Conservation (phyloP, 2,329 filamentous ascomycete species). For the Pseudopithomyces chartarum region DNA sequence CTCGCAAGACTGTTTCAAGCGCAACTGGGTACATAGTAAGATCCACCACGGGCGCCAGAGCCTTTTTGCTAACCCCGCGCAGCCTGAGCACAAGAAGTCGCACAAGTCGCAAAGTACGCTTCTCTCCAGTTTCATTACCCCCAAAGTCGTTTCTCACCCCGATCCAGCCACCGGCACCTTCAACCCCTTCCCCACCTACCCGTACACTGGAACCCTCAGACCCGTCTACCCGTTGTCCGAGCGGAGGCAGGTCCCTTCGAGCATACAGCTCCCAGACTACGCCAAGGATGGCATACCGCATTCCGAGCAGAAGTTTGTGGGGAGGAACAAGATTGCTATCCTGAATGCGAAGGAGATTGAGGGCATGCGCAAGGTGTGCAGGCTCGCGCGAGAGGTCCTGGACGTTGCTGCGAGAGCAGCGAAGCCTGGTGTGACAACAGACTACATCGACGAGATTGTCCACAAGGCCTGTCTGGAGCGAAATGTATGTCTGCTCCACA, state of each 20-base stretch:
- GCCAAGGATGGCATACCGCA: constrained; percentile 78
- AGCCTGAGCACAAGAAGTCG: constrained; percentile 81
- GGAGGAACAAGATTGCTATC: constrained; percentile 80
- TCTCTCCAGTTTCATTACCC: constrained; percentile 74
- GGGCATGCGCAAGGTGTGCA: constrained; percentile 91
- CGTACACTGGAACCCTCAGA: constrained; percentile 79
- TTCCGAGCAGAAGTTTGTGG: constrained; percentile 67
- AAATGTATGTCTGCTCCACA: constrained; percentile 66
- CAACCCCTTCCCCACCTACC: constrained; percentile 90
- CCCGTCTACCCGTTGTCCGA: constrained; percentile 70
- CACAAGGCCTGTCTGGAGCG: constrained; percentile 94
- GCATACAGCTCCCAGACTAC: constrained; percentile 86
- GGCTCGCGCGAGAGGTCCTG: constrained; percentile 84
- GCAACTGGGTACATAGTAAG: constrained; percentile 79
- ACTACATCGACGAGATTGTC: constrained; percentile 91
- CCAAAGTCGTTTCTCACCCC: constrained; percentile 87
- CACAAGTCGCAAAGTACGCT: constrained; percentile 81
- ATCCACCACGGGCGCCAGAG: constrained; percentile 11
- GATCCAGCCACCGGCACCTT: constrained; percentile 86
- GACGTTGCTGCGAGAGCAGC: constrained; percentile 85
- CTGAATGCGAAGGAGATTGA: constrained; percentile 80
- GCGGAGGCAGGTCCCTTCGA: constrained; percentile 67
- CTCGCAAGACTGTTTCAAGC: constrained; percentile 98
- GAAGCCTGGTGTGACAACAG: constrained; percentile 92
- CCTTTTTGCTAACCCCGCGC: constrained; percentile 26